A percentile compares a stretch with the other conserved stretches of the same genome.
Conservation (phyloP, 129 eudicot species). For the Escallonia rubra region DNA sequence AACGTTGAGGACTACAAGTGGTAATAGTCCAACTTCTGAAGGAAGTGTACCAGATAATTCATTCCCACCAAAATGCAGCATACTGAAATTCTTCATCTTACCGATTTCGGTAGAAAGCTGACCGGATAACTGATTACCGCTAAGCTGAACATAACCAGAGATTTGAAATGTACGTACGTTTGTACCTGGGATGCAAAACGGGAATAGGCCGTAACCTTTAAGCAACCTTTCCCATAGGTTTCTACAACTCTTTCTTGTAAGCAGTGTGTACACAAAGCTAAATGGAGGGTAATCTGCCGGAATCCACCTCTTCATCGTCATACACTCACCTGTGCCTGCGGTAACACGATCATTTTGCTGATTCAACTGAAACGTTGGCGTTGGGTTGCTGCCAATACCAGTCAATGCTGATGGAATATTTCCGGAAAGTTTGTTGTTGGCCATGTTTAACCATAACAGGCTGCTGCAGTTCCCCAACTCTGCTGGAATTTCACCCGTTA, state of each 20-base stretch:
- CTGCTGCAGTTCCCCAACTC: slow-evolving; percentile 90
- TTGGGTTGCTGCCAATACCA: slow-evolving; percentile 49
- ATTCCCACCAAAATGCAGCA: slow-evolving; percentile 70
- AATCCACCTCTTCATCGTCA: slow-evolving; percentile 85
- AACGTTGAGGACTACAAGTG: slow-evolving; percentile 66
- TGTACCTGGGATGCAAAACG: slow-evolving; percentile 60
- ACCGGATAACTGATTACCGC: slow-evolving; percentile 68
- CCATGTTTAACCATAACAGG: slow-evolving; percentile 84
- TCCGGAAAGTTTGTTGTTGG: slow-evolving; percentile 67
- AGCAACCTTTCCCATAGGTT: slow-evolving; percentile 65
- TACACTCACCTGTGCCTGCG: slow-evolving; percentile 79
- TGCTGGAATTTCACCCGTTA: slow-evolving; percentile 67
- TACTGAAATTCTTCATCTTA: slow-evolving; percentile 57
- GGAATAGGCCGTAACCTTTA: slow-evolving; percentile 76
- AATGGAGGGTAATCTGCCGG: slow-evolving; percentile 94
- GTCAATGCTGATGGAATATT: slow-evolving; percentile 42
- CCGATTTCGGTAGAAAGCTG: slow-evolving; percentile 56
- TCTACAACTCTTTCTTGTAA: slow-evolving; percentile 72
- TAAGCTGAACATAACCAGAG: slow-evolving; percentile 75
- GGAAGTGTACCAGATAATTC: slow-evolving; percentile 61
- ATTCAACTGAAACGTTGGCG: slow-evolving; percentile 54
- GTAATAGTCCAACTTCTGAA: slow-evolving; percentile 41
- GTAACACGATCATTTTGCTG: slow-evolving; percentile 27
- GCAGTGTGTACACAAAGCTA: slow-evolving; percentile 72
- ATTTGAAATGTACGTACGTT: slow-evolving; percentile 36